Conservation (phyloP, 192 early-diverging fungal species). For the Funneliformis geosporum region DNA sequence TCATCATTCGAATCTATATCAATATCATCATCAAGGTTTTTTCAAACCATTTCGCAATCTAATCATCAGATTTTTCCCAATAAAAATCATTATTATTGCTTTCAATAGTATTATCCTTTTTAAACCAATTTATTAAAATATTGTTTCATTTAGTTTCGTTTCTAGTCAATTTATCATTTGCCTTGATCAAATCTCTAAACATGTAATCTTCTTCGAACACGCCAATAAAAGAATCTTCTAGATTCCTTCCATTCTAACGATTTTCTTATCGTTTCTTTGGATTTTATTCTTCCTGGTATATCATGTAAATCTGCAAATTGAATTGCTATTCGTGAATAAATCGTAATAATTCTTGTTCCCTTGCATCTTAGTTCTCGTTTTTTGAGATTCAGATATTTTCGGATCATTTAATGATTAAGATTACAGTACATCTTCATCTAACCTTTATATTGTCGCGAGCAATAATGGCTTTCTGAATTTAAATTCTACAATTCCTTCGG, state of each 20-base stretch:
- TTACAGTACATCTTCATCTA: constrained; percentile 78
- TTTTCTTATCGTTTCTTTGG: too few relatives aligned
- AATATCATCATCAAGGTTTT: constrained; percentile 35
- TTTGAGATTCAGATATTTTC: constrained; percentile 57
- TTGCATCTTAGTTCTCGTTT: constrained; percentile 70
- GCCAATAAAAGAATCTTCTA: too few relatives aligned
- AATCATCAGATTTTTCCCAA: constrained; percentile 61
- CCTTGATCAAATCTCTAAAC: constrained; percentile 56
- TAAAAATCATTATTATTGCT: constrained; percentile 37
- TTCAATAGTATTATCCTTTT: constrained; percentile 50
- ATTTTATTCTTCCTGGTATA: too few relatives aligned
- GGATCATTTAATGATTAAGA: constrained; percentile 68
- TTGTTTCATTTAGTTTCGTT: constrained; percentile 50
- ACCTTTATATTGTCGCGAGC: constrained; percentile 87
- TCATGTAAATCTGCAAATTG: too few relatives aligned
- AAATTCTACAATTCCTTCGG: constrained; percentile 97
- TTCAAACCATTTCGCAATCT: constrained; percentile 66
- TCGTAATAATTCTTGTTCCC: constrained; percentile 83
- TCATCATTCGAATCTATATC: constrained; percentile 15
- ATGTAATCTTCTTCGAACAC: too few relatives aligned
- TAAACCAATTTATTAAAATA: constrained; percentile 69
- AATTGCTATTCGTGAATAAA: constrained; percentile 91
- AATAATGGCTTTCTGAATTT: constrained; percentile 95
- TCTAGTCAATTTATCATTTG: constrained; percentile 51
- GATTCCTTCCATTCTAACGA: too few relatives aligned